Percentiles rank a stretch among this genome's conserved stretches.
Evolutionary conservation across 257 asterid genomes (phyloP).

Genomic region (Solanum rostratum): DNA sequence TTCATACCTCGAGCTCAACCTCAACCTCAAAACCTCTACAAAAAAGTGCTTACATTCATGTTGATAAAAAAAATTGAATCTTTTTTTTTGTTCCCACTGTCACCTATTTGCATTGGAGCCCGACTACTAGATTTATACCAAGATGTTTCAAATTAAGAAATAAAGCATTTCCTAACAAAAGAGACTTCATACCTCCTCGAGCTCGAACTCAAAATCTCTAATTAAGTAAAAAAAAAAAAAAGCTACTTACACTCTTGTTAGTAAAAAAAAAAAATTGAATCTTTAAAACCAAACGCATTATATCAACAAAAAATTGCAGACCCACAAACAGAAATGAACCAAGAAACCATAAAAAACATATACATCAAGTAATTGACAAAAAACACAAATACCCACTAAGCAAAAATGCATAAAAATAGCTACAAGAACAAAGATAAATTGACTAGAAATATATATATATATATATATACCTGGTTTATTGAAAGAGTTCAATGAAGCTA

Average conservation of each 20-base stretch:
- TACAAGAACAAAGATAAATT: background rate
- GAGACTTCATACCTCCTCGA: background rate
- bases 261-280: background rate
- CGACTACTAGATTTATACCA: background rate
- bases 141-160: background rate
- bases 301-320: background rate
- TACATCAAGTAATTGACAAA: background rate
- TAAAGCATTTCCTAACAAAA: background rate
- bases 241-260: background rate
- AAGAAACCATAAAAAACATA: background rate
- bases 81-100: background rate
- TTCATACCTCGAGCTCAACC: no score
- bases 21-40: no score
- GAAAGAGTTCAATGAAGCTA: slow-evolving; percentile 18
- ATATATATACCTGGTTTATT: slow-evolving; percentile 26
- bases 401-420: background rate
- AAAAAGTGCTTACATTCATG: no score
- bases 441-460: background rate
- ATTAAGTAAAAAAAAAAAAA: no score
- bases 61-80: no score
- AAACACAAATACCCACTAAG: background rate
- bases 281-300: background rate
- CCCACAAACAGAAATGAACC: background rate
- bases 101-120: background rate
- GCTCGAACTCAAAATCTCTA: background rate